Evolutionary conservation across 2,329 filamentous ascomycete genomes (phyloP).

Genomic region (Ascochyta koolunga): DNA sequence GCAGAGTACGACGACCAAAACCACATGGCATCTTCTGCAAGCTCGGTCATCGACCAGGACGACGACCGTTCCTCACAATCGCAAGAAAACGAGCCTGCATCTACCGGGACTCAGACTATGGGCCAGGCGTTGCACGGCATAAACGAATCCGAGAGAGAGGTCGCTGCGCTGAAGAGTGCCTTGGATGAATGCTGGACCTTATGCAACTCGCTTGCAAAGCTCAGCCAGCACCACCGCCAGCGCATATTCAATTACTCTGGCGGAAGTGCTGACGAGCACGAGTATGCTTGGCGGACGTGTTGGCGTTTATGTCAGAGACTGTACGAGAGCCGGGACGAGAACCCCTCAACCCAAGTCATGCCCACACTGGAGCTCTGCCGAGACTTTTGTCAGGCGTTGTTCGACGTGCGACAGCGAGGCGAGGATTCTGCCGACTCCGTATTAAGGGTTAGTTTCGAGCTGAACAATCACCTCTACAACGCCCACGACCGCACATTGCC

Average conservation of each 20-base stretch:
- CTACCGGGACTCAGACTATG: constrained; percentile 46
- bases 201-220: constrained; percentile 85
- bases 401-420: constrained; percentile 79
- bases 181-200: constrained; percentile 91
- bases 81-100: constrained; percentile 32
- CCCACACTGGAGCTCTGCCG: constrained; percentile 85
- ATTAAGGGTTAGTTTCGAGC: constrained; percentile 87
- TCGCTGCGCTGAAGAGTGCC: constrained; percentile 73
- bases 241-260: constrained; percentile 78
- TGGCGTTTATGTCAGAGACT: constrained; percentile 92
- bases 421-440: constrained; percentile 86
- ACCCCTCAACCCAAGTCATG: constrained; percentile 69
- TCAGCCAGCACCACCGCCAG: constrained; percentile 83
- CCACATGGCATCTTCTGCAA: constrained; percentile 36
- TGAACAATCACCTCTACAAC: constrained; percentile 95
- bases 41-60: constrained; percentile 42
- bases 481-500: constrained; percentile 85
- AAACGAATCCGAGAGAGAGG: constrained; percentile 66
- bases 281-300: constrained; percentile 90
- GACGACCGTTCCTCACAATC: constrained; percentile 41
- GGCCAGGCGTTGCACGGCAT: constrained; percentile 62
- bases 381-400: constrained; percentile 89
- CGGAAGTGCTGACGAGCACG: constrained; percentile 73
- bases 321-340: constrained; percentile 79
- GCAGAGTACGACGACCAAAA: constrained; percentile 52